A percentile compares a stretch with the other conserved stretches of the same genome.
Conservation (phyloP, 1,284 basidiomycete species). For the Irpex rosettiformis region DNA sequence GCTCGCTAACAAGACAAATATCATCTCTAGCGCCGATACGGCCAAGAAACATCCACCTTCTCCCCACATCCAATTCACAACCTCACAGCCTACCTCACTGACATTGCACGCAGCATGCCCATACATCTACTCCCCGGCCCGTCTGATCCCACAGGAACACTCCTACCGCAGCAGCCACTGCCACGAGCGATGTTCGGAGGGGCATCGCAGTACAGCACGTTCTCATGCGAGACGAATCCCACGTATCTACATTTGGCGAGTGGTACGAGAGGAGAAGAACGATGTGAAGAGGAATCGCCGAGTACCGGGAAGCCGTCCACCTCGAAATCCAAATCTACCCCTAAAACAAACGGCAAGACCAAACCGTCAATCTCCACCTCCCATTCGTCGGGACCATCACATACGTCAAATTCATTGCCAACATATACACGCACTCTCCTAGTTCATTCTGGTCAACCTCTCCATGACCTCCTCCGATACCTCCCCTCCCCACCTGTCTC, state of each 20-base stretch:
- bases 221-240: constrained; percentile 88
- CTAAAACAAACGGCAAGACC: no score
- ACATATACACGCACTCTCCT: constrained; percentile 55
- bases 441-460: constrained; percentile 85
- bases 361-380: no score
- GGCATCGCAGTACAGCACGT: constrained; percentile 58
- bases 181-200: constrained; percentile 89
- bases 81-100: constrained; percentile 70
- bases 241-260: constrained; percentile 62
- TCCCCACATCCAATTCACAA: constrained; percentile 71
- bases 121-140: constrained; percentile 86
- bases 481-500: constrained; percentile 64
- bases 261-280: constrained; percentile 9
- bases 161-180: constrained; percentile 92
- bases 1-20: neutral
- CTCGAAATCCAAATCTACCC: constrained; percentile 10
- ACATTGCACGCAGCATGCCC: constrained; percentile 70
- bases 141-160: constrained; percentile 82
- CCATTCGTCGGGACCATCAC: no score
- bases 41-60: constrained; percentile 59
- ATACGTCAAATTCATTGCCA: neutral
- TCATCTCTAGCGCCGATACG: constrained; percentile 35
- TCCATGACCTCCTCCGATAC: constrained; percentile 97
- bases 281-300: neutral
- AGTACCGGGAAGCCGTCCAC: constrained; percentile 16